Percentiles rank a stretch among this genome's conserved stretches.
These are phyloP conservation scores for Pelargonium australe DNA, from an alignment of 441 rosid genomes.

Conservation along the genomic window DNA sequence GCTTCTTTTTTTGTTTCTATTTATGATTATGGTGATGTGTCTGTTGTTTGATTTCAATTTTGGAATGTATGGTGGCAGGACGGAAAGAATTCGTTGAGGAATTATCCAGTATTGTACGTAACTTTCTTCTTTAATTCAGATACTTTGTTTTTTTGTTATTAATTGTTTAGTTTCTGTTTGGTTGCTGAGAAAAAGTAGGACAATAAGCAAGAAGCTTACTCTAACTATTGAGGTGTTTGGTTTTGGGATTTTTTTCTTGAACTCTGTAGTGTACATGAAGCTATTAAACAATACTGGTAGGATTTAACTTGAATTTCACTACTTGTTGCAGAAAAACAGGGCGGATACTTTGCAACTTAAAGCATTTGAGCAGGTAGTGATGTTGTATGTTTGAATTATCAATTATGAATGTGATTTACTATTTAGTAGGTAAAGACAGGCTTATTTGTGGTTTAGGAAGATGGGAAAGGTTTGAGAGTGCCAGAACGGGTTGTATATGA, in stretches of 20 bases:
- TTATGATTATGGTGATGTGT: constrained; percentile 15
- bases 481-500: constrained; percentile 60
- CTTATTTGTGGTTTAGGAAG: constrained; percentile 46
- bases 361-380: constrained; percentile 55
- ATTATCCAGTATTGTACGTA: constrained; percentile 47
- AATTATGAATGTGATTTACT: constrained; percentile 12
- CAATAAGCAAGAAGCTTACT: not conserved
- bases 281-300: constrained; percentile 4
- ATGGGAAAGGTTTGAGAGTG: constrained; percentile 51
- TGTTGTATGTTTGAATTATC: constrained; percentile 5
- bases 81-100: constrained; percentile 58
- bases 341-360: constrained; percentile 38
- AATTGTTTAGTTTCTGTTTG: not conserved
- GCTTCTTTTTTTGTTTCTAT: constrained; percentile 11
- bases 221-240: constrained; percentile 11
- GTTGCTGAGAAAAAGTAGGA: constrained; percentile 10
- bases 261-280: constrained; percentile 2
- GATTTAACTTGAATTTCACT: constrained; percentile 12
- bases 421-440: constrained; percentile 11
- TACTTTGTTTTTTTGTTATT: not conserved
- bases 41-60: not conserved
- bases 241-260: not conserved
- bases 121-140: constrained; percentile 11
- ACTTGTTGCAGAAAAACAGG: constrained; percentile 54
- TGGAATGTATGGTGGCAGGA: constrained; percentile 34